Conservation (phyloP, 805 yeast species). For the Ogataea ramenticola region DNA sequence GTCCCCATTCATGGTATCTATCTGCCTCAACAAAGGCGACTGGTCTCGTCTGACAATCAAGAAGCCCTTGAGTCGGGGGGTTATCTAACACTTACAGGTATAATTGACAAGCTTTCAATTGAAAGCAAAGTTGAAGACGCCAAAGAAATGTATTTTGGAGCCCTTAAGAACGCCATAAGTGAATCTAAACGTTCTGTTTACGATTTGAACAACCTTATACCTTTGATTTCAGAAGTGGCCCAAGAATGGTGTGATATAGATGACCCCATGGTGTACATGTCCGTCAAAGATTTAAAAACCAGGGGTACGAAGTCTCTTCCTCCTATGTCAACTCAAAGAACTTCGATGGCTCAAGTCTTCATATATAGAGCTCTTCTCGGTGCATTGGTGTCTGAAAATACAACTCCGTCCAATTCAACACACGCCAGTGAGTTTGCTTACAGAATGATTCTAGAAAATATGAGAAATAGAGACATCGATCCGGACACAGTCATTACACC, state of each 20-base stretch:
- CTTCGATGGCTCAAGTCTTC: slow-evolving; percentile 53
- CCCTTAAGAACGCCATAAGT: slow-evolving; percentile 1
- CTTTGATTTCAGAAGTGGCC: slow-evolving; percentile 1
- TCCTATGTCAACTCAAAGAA: slow-evolving; percentile 39
- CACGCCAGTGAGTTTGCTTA: slow-evolving; percentile 27
- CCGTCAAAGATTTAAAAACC: slow-evolving; percentile 57
- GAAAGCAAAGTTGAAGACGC: slow-evolving; percentile 12
- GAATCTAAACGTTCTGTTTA: background rate
- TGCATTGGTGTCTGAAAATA: slow-evolving; percentile 20
- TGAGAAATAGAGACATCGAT: slow-evolving; percentile 38
- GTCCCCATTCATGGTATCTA: slow-evolving; percentile 47
- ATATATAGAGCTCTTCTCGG: slow-evolving; percentile 48
- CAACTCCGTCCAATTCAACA: background rate
- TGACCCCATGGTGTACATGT: slow-evolving; percentile 22
- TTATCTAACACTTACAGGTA: slow-evolving; percentile 51
- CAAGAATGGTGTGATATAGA: slow-evolving; percentile 19
- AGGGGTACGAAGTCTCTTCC: slow-evolving; percentile 40
- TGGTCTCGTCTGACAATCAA: background rate
- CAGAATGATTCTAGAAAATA: slow-evolving; percentile 37
- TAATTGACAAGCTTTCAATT: slow-evolving; percentile 44
- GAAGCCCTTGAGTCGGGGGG: slow-evolving; percentile 9
- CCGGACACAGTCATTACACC: slow-evolving; percentile 42
- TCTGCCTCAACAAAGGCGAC: slow-evolving; percentile 19
- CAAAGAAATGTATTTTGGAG: slow-evolving; percentile 15
- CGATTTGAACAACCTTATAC: slow-evolving; percentile 1